Base-by-base conservation (phyloP, 2,329 filamentous ascomycete genomes). In the Calonectria pseudoturangicola region DNA sequence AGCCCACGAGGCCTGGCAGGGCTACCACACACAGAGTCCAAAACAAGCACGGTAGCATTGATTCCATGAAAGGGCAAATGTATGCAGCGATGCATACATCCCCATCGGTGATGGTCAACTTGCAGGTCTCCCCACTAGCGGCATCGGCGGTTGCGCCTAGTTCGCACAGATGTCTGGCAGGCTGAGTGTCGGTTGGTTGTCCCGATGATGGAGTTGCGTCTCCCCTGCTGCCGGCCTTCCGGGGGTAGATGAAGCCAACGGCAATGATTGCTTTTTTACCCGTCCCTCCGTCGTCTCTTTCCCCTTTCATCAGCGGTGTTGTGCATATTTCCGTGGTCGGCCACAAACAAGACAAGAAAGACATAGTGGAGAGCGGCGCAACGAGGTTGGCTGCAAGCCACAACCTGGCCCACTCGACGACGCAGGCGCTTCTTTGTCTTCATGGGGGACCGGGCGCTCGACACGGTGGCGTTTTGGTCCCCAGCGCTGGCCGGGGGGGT, bases 321-420 rank as follows among this genome's bases (percentile, higher is more conserved):
- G 28, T 56, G 54, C 54, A 60, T 60, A 41, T 41, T 60, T 41
- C 54, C 54, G 54, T 60, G 15, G 33, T 60, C 21, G 36, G 54
- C 63, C 21, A 47, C 30, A 33, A 9, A 33, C 30, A 45, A 47
- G 47, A 45, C 39, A 65, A 58, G 30, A 39, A 54, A 56, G 39
- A 71, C 65, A 45, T 70, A 48, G 45, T 64, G 63, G 30, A 21
- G n/a, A 43, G 41, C 51, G 54, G 43, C 25, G 43, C 48, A 41
- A 73, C 65, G 71, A 70, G 73, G 58, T 67, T 68, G 72, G 71
- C 63, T 60, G 60, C 50, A 60, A 71, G 64, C 69, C 64, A 62
- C 18, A 71, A 47, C 65, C 39, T 64, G 56, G 25, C 66, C 71
- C 58, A 68, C 71, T 45, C 43, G 36, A 65, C 43, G 36, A 65